Conservation (phyloP, 2,329 filamentous ascomycete genomes). For the Penicillium aurantiogriseum region DNA sequence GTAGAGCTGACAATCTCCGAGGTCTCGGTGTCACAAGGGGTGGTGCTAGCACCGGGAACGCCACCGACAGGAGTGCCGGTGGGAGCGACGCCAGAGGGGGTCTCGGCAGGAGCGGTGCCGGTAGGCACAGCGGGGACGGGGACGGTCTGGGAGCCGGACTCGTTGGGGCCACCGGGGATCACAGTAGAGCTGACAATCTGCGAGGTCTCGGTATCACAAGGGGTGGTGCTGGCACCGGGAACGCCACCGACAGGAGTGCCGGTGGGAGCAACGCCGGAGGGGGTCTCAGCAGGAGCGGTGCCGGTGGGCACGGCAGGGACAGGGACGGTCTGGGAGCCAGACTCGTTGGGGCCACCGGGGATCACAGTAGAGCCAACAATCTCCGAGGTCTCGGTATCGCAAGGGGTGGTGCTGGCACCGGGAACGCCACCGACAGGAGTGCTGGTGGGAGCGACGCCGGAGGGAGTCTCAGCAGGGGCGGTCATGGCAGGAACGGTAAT, state of each 20-base stretch:
- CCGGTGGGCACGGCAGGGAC: conserved; percentile 11
- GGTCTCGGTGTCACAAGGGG: conserved; percentile 21
- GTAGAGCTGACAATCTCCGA: conserved; percentile 12
- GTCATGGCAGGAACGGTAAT: conserved; percentile 8
- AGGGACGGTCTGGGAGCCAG: conserved; percentile 1
- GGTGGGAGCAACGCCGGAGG: conserved; percentile 10
- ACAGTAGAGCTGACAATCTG: conserved; percentile 4
- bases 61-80: conserved; percentile 6
- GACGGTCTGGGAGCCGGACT: not conserved
- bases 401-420: conserved; percentile 10
- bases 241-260: not conserved
- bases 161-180: conserved; percentile 2
- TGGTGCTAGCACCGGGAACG: conserved; percentile 10
- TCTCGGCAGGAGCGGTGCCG: conserved; percentile 9
- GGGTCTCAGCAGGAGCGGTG: conserved; percentile 9
- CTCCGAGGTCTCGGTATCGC: conserved; percentile 7
- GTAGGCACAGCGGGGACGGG: conserved; percentile 10
- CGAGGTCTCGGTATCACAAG: conserved; percentile 10
- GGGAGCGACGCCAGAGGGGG: conserved; percentile 6
- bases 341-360: not conserved
- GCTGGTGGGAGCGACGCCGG: conserved; percentile 3
- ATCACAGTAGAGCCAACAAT: conserved; percentile 5
- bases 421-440: not conserved
- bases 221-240: conserved; percentile 5
- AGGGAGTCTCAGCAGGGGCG: conserved; percentile 14